These are phyloP conservation scores for Colletotrichum destructivum DNA, from an alignment of 2,329 filamentous ascomycete genomes.

Conservation along the genomic window DNA sequence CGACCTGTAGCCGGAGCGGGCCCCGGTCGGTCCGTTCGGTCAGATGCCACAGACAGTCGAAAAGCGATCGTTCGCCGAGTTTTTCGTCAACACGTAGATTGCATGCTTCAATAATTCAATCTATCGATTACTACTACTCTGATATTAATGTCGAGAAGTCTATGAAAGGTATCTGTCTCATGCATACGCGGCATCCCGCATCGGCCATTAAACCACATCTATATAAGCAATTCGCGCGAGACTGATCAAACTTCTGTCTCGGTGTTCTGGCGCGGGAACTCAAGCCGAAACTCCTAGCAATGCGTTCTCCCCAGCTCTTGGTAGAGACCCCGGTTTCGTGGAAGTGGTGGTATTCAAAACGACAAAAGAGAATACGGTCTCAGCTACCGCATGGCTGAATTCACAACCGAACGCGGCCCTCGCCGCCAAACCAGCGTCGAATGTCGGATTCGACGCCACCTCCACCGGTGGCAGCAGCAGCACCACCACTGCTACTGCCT, in stretches of 20 bases:
- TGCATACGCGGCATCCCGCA: conserved; percentile 15
- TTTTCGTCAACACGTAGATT: neutral
- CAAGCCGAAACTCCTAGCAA: conserved; percentile 42
- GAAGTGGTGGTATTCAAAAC: conserved; percentile 28
- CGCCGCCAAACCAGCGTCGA: conserved; percentile 72
- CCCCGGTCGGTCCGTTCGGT: neutral
- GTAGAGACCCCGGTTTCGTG: conserved; percentile 40
- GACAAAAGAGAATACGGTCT: conserved; percentile 21
- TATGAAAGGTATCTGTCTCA: conserved; percentile 31
- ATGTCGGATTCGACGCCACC: conserved; percentile 57
- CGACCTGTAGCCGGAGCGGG: conserved; percentile 24
- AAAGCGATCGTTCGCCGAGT: neutral
- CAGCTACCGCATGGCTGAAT: neutral
- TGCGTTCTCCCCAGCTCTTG: conserved; percentile 45
- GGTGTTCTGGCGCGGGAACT: conserved; percentile 30
- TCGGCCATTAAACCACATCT: conserved; percentile 29
- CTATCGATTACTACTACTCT: neutral
- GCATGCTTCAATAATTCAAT: neutral
- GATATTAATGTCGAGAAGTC: conserved; percentile 14
- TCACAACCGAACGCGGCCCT: conserved; percentile 49
- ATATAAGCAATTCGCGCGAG: conserved; percentile 20
- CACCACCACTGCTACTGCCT: conserved; percentile 47
- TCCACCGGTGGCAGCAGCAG: conserved; percentile 40
- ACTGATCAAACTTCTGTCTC: conserved; percentile 9
- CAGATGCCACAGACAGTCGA: neutral